Evolutionary conservation across 2,329 filamentous ascomycete species (phyloP).

Genomic region (Colletotrichum noveboracense): DNA sequence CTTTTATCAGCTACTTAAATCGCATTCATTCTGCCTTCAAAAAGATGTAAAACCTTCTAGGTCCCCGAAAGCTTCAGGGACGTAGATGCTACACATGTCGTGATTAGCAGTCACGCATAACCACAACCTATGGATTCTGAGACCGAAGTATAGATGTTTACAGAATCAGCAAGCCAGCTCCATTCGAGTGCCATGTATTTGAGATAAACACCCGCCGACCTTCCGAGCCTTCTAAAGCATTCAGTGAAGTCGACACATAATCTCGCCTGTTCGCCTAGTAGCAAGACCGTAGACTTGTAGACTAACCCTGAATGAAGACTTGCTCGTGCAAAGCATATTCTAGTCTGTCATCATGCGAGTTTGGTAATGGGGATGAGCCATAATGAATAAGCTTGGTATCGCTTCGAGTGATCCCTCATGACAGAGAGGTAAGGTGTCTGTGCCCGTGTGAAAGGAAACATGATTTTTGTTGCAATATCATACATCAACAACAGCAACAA

Average conservation of each 20-base stretch:
- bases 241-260: not conserved
- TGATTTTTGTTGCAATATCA: not conserved
- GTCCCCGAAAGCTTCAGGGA: not conserved
- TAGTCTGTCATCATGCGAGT: not conserved
- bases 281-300: not conserved
- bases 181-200: not conserved
- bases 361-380: not conserved
- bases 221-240: not conserved
- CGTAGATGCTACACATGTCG: not conserved
- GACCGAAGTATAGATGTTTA: not conserved
- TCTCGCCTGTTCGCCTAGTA: not conserved
- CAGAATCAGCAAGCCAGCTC: not conserved
- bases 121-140: not conserved
- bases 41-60: not conserved
- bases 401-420: not conserved
- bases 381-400: not conserved
- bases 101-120: not conserved
- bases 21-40: not conserved
- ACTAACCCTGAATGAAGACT: not conserved
- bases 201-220: not conserved
- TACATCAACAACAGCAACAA: not conserved
- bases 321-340: not conserved
- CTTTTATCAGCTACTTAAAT: fast-evolving
- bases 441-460: not conserved
- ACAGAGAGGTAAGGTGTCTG: not conserved